Base-by-base conservation (phyloP, 2,329 filamentous ascomycete species). In the Xylariales sp. region DNA sequence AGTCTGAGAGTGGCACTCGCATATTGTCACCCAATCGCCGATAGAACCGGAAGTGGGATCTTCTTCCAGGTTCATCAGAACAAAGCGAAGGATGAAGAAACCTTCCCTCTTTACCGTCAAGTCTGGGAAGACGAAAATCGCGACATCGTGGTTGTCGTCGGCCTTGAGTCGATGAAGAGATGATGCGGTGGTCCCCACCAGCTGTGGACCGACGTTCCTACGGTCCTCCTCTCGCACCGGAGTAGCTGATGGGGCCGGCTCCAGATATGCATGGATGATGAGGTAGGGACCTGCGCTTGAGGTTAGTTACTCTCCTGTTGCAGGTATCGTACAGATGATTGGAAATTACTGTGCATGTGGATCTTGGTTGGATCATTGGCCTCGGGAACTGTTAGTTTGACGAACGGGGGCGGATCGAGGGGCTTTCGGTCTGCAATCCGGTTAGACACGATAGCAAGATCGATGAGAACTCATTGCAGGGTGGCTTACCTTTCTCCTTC, bases 111-210 rank as follows among this genome's bases (percentile, higher is more conserved):
- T 84, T 46, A 91, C 80, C 0, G 87, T 93, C 16, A 95, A 70
- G 61, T 95, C 88, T 4, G 86, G 86, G 62, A 94, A 95, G n/a
- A 95, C 83, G 56, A 95, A 95, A 65, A 89, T 94, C 1, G 83
- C 88, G 9, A 85, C 85, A 61, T 93, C 87, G 67, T 69, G 71
- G 56, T 89, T 89, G 54, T 84, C 74, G 3, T 79, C 73, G 57
- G 94, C 86, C 60, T 93, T 91, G 40, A 94, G 68, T 40, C 86
- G 77, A 61, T 94, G 86, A 36, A 93, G 71, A 7, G 88, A 94
- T 2, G 88, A 94, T 4, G 86, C 83, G 31, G 86, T 70, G 4
- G 84, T 86, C 7, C 88, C 88, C 27, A 82, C 74, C 45, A 89
- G 65, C 32, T 77, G 52, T 32, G 64, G 62, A 21, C 63, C 62